A percentile compares a stretch with the other conserved stretches of the same genome.
phyloP scores from a whole-genome alignment of 768 basidiomycete genomes.

The Mycena metata region DNA sequence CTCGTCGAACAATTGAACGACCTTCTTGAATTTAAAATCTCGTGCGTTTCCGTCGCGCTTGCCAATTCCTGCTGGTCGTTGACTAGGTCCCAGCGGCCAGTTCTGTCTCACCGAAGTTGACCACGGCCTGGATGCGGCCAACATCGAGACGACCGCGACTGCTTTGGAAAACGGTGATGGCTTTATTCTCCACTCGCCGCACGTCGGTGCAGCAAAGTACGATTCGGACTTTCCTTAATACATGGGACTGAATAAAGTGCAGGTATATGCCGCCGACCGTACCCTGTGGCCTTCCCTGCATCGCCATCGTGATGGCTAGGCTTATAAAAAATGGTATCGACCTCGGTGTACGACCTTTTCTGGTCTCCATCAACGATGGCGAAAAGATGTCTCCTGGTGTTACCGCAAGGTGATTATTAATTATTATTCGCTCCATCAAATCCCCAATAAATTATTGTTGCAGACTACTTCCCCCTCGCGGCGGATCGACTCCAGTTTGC shows the following conservation, averaged over 20 bases:
- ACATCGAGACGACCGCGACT: constrained; percentile 56
- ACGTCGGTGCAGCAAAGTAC: constrained; percentile 50
- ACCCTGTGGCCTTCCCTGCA: constrained; percentile 47
- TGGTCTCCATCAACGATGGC: constrained; percentile 50
- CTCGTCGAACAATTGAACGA: constrained; percentile 4
- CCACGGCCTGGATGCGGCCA: constrained; percentile 54
- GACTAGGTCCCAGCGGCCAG: constrained; percentile 41
- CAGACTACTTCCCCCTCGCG: constrained; percentile 43
- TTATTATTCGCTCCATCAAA: constrained; percentile 1
- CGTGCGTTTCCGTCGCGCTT: constrained; percentile 1
- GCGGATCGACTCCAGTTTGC: constrained; percentile 47
- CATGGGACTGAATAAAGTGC: background rate
- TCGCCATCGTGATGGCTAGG: constrained; percentile 52
- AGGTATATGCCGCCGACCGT: constrained; percentile 54
- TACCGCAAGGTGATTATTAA: constrained; percentile 40
- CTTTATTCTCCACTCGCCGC: constrained; percentile 51
- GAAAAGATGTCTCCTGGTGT: constrained; percentile 51
- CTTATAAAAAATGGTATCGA: constrained; percentile 48
- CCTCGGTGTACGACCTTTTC: constrained; percentile 49
- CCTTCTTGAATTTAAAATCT: constrained; percentile 17
- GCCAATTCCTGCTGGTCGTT: background rate
- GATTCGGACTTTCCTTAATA: background rate
- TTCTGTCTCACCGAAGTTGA: constrained; percentile 53
- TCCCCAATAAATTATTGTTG: background rate
- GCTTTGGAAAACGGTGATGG: constrained; percentile 44